Conservation (phyloP, 148 eudicot species). For the Vaccinium darrowii region DNA sequence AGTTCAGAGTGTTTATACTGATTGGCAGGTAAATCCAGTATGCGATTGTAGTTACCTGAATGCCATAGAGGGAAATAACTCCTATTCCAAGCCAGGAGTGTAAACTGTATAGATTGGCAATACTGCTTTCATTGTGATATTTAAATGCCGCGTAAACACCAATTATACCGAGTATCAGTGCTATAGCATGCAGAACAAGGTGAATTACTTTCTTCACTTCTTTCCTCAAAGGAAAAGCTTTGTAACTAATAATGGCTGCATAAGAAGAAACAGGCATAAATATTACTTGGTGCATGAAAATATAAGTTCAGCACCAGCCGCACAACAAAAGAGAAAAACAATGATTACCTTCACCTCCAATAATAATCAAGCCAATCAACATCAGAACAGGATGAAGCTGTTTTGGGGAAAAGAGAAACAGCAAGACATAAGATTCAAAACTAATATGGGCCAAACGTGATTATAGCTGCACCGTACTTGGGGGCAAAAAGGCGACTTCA, state of each 20-base stretch:
- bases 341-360: conserved; percentile 86
- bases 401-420: background rate
- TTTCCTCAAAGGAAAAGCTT: conserved; percentile 65
- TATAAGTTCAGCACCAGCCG: background rate
- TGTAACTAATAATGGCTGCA: conserved; percentile 95
- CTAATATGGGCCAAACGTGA: background rate
- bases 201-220: conserved; percentile 75
- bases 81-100: conserved; percentile 95
- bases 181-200: conserved; percentile 72
- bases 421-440: conserved; percentile 8
- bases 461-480: background rate
- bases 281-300: background rate
- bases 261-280: background rate
- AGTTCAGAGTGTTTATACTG: background rate
- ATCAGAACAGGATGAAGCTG: conserved; percentile 90
- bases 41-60: conserved; percentile 58
- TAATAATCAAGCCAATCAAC: conserved; percentile 74
- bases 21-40: conserved; percentile 5
- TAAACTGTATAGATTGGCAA: conserved; percentile 82
- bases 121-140: conserved; percentile 71
- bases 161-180: conserved; percentile 71
- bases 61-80: conserved; percentile 64
- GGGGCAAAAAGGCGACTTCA: background rate
- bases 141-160: conserved; percentile 82
- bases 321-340: background rate